phyloP scores from a whole-genome alignment of 306 rosid species.

The Mucuna pruriens region DNA sequence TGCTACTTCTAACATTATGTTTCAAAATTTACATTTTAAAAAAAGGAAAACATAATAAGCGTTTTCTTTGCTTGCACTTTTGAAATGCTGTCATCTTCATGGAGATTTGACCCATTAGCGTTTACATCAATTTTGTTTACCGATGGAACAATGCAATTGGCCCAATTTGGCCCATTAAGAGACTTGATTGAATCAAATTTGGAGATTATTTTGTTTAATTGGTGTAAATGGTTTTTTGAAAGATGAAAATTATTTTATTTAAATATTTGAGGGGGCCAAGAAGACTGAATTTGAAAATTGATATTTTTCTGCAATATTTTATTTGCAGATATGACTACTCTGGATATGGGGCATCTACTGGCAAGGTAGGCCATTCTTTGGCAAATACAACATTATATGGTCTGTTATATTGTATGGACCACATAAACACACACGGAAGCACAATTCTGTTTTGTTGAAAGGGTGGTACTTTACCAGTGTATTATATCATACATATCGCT shows the following conservation, averaged over 20 bases:
- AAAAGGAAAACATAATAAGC: too few relatives aligned
- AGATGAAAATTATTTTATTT: background rate
- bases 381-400: constrained; percentile 24
- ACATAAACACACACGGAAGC: background rate
- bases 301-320: constrained; percentile 38
- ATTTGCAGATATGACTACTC: constrained; percentile 94
- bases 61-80: too few relatives aligned
- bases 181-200: constrained; percentile 10
- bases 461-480: background rate
- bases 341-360: constrained; percentile 99
- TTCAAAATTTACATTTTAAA: too few relatives aligned
- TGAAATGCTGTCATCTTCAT: too few relatives aligned
- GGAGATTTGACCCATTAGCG: background rate
- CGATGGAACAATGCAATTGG: background rate
- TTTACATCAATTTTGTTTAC: background rate
- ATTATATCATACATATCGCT: too few relatives aligned
- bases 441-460: background rate
- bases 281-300: constrained; percentile 29
- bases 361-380: constrained; percentile 69
- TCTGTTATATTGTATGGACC: background rate
- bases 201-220: background rate
- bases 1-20: background rate
- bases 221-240: background rate
- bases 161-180: background rate
- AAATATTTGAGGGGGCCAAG: constrained; percentile 1